Conservation (phyloP, 1,284 basidiomycete genomes). For the Moesziomyces parantarcticus region DNA sequence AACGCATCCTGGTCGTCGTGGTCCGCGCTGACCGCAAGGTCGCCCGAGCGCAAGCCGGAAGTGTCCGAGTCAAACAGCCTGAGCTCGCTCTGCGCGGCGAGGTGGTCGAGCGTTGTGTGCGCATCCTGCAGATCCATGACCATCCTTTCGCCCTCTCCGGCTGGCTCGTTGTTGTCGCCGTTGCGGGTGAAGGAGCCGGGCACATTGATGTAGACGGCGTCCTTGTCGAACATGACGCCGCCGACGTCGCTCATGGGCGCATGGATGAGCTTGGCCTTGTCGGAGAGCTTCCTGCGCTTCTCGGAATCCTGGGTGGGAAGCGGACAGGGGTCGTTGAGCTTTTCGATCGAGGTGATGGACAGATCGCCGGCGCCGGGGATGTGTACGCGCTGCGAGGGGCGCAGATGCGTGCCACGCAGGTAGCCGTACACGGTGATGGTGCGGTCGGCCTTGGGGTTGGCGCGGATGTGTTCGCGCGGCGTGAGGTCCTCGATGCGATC, state of each 20-base stretch:
- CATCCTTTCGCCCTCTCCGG: constrained; percentile 94
- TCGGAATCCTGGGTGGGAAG: constrained; percentile 91
- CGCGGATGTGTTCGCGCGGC: constrained; percentile 82
- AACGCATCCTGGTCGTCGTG: constrained; percentile 10
- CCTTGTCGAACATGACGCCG: constrained; percentile 97
- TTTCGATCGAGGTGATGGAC: constrained; percentile 78
- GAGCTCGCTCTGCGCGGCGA: constrained; percentile 82
- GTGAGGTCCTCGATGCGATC: constrained; percentile 97
- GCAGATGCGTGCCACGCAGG: constrained; percentile 72
- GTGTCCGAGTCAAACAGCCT: constrained; percentile 83
- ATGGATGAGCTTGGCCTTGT: constrained; percentile 94
- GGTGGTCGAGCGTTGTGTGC: constrained; percentile 82
- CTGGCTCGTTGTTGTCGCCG: constrained; percentile 70
- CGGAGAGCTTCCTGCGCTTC: constrained; percentile 89
- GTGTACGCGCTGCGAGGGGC: constrained; percentile 83
- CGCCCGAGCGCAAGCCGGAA: constrained; percentile 32
- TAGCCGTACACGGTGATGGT: constrained; percentile 95
- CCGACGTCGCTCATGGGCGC: constrained; percentile 99
- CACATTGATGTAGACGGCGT: constrained; percentile 97
- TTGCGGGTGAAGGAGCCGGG: constrained; percentile 85
- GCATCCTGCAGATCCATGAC: constrained; percentile 95
- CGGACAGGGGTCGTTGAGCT: constrained; percentile 92
- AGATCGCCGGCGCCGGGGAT: constrained; percentile 92
- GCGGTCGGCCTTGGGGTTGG: constrained; percentile 87
- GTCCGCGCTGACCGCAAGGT: constrained; percentile 1